phyloP scores from a whole-genome alignment of 2,329 filamentous ascomycete genomes.

The Penicillium sp. region DNA sequence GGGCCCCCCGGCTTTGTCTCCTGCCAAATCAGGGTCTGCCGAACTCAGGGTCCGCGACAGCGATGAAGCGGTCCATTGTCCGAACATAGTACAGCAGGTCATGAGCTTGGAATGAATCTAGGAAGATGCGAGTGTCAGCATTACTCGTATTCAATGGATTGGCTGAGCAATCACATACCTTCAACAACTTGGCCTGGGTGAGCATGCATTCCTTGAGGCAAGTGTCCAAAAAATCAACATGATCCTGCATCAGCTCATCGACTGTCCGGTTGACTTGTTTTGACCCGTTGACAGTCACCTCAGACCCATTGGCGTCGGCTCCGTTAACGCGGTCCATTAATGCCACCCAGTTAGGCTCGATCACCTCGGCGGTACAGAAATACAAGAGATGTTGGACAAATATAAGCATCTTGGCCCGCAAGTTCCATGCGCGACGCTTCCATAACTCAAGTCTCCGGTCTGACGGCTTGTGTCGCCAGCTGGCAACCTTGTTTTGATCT shows the following conservation, averaged over 20 bases:
- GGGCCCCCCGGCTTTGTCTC: conserved; percentile 33
- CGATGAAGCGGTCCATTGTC: conserved; percentile 78
- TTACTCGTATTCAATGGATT: not conserved
- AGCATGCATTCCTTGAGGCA: conserved; percentile 99
- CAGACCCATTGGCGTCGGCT: conserved; percentile 50
- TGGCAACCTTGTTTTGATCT: conserved; percentile 77
- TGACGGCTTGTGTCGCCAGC: conserved; percentile 81
- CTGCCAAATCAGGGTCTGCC: conserved; percentile 74
- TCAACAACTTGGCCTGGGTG: conserved; percentile 90
- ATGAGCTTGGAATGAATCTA: conserved; percentile 97
- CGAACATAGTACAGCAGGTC: conserved; percentile 93
- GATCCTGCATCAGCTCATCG: conserved; percentile 97
- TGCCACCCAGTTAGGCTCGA: conserved; percentile 95
- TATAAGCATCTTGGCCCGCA: conserved; percentile 91
- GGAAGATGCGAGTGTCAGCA: conserved; percentile 11
- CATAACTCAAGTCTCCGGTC: conserved; percentile 78
- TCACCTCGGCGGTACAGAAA: conserved; percentile 95
- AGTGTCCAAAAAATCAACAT: conserved; percentile 96
- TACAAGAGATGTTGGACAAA: conserved; percentile 97
- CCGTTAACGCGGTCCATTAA: conserved; percentile 83
- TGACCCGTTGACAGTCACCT: conserved; percentile 43
- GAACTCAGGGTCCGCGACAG: conserved; percentile 83
- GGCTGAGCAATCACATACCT: conserved; percentile 59
- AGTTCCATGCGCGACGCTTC: conserved; percentile 90
- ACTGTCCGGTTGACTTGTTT: conserved; percentile 74